Percentiles rank a stretch among this genome's conserved stretches.
Conservation (phyloP, 2,329 filamentous ascomycete genomes). For the Claviceps spartinae region DNA sequence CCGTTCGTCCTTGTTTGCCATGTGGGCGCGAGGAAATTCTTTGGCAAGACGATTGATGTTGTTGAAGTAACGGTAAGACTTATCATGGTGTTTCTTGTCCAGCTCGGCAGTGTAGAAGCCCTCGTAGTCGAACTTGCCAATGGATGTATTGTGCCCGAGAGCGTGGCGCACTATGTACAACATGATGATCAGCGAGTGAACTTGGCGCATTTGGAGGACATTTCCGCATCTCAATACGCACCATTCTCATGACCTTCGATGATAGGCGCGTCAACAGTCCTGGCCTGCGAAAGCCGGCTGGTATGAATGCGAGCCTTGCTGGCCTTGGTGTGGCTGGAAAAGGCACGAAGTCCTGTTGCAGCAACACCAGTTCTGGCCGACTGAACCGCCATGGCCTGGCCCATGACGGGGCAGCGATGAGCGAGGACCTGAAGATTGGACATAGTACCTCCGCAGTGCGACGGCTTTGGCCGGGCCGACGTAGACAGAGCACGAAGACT, state of each 20-base stretch:
- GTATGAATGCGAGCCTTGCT: slow-evolving; percentile 71
- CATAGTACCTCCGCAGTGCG: slow-evolving; percentile 81
- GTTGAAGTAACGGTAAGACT: slow-evolving; percentile 99
- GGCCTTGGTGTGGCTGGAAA: slow-evolving; percentile 36
- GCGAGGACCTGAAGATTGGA: slow-evolving; percentile 92
- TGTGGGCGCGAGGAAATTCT: slow-evolving; percentile 91
- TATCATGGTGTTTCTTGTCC: slow-evolving; percentile 99
- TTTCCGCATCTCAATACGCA: slow-evolving; percentile 18
- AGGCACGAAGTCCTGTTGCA: slow-evolving; percentile 35
- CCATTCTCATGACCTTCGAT: slow-evolving; percentile 35
- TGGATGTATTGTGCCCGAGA: slow-evolving; percentile 3
- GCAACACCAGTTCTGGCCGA: slow-evolving; percentile 40
- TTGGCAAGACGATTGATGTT: slow-evolving; percentile 98
- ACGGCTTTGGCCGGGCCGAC: slow-evolving; percentile 49
- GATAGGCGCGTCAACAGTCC: slow-evolving; percentile 52
- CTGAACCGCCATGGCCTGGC: slow-evolving; percentile 89
- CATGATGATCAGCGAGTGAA: background rate
- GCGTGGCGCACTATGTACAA: background rate
- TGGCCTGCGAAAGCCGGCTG: slow-evolving; percentile 61
- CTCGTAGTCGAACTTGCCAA: slow-evolving; percentile 75
- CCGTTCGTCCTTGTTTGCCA: slow-evolving; percentile 64
- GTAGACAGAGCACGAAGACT: slow-evolving; percentile 82
- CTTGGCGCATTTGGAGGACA: background rate
- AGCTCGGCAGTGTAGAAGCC: slow-evolving; percentile 77
- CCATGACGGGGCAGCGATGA: slow-evolving; percentile 95